phyloP scores from a whole-genome alignment of 768 basidiomycete species.

The Russula griseocarnosa region DNA sequence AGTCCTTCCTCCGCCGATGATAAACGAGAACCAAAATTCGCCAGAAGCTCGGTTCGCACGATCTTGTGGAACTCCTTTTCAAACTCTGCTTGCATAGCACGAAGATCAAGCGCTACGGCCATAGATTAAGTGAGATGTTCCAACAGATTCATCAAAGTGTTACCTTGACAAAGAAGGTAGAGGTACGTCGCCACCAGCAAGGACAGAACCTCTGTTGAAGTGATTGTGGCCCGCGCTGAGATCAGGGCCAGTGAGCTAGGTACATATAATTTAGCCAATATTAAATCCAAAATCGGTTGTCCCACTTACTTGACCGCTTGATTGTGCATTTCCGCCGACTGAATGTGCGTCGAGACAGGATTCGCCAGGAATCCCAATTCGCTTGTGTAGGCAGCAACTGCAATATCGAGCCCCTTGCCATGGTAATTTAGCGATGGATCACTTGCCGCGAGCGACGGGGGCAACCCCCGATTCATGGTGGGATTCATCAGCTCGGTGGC shows the following conservation, averaged over 20 bases:
- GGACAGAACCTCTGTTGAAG: slow-evolving; percentile 72
- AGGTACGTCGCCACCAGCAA: slow-evolving; percentile 71
- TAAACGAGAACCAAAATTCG: slow-evolving; percentile 42
- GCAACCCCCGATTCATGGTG: slow-evolving; percentile 78
- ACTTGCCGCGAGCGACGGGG: slow-evolving; percentile 72
- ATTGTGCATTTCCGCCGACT: slow-evolving; percentile 90
- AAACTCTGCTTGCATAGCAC: slow-evolving; percentile 70
- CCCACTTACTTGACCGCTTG: slow-evolving; percentile 78
- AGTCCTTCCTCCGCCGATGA: slow-evolving; percentile 33
- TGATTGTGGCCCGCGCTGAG: slow-evolving; percentile 74
- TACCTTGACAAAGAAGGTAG: slow-evolving; percentile 65
- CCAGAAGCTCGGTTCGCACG: slow-evolving; percentile 47
- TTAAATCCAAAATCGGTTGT: background rate
- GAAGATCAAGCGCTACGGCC: slow-evolving; percentile 61
- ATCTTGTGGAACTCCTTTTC: slow-evolving; percentile 47
- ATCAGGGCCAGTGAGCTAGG: slow-evolving; percentile 76
- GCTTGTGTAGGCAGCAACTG: slow-evolving; percentile 72
- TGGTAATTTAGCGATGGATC: slow-evolving; percentile 81
- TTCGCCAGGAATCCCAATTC: slow-evolving; percentile 89
- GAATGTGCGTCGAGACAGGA: slow-evolving; percentile 80
- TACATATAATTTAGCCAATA: slow-evolving; percentile 21
- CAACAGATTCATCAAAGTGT: background rate
- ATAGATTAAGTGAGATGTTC: background rate
- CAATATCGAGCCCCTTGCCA: slow-evolving; percentile 81
- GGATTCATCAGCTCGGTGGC: slow-evolving; percentile 73